phyloP scores from a whole-genome alignment of 2,329 filamentous ascomycete genomes.

The Trichoderma sp. region DNA sequence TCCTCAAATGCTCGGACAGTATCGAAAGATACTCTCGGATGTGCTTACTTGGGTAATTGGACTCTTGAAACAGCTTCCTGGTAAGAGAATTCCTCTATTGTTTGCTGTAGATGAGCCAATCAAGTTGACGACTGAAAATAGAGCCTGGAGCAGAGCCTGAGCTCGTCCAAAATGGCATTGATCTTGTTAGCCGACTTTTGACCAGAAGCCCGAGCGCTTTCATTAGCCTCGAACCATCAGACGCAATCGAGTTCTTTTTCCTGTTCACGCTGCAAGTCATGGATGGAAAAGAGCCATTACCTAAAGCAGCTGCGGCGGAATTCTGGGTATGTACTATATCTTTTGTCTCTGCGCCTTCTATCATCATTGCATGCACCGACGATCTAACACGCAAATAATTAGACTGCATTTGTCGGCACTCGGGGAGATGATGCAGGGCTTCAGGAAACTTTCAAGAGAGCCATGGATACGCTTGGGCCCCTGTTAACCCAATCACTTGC shows the following conservation, averaged over 20 bases:
- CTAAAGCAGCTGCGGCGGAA: constrained; percentile 72
- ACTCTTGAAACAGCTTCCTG: constrained; percentile 65
- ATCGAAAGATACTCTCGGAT: constrained; percentile 53
- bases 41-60: constrained; percentile 65
- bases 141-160: constrained; percentile 73
- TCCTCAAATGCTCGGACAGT: constrained; percentile 48
- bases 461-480: constrained; percentile 64
- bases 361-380: neutral
- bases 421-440: constrained; percentile 48
- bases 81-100: constrained; percentile 45
- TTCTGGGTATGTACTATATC: constrained; percentile 66
- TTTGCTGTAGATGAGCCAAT: neutral
- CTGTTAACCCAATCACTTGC: constrained; percentile 62
- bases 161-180: constrained; percentile 72
- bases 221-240: constrained; percentile 58
- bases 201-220: constrained; percentile 64
- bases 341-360: neutral
- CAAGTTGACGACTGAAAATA: constrained; percentile 43
- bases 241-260: constrained; percentile 68
- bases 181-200: constrained; percentile 69
- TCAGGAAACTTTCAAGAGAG: constrained; percentile 50
- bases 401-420: constrained; percentile 60
- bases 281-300: constrained; percentile 71
- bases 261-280: constrained; percentile 72
- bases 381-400: constrained; percentile 2